phyloP scores from a whole-genome alignment of 768 basidiomycete genomes.

The Amanita rimosa region DNA sequence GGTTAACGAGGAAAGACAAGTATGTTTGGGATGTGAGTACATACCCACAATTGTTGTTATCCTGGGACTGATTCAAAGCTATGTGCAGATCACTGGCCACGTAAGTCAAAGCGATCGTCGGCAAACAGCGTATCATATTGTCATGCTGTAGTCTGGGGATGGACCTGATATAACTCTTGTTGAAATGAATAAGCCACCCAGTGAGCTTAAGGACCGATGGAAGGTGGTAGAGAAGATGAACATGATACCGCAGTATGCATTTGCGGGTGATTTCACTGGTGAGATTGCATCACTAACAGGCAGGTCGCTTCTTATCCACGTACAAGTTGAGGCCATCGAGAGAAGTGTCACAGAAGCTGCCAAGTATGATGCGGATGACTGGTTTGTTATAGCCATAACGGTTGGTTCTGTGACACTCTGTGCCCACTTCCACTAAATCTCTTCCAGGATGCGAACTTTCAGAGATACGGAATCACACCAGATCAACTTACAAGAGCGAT shows the following conservation, averaged over 20 bases:
- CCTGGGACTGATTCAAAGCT: background rate
- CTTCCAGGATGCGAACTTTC: constrained; percentile 51
- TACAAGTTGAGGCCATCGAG: constrained; percentile 49
- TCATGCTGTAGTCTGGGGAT: constrained; percentile 42
- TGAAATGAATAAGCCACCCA: constrained; percentile 33
- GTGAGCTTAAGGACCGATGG: constrained; percentile 49
- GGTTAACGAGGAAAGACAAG: constrained; percentile 53
- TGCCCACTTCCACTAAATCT: background rate
- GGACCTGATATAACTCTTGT: constrained; percentile 45
- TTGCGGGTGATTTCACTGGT: constrained; percentile 59
- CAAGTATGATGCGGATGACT: constrained; percentile 61
- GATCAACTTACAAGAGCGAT: constrained; percentile 47
- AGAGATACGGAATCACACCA: constrained; percentile 46
- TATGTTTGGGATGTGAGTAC: constrained; percentile 65
- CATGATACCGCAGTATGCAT: constrained; percentile 57
- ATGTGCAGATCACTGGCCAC: constrained; percentile 47
- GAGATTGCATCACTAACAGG: constrained; percentile 4
- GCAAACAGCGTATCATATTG: background rate
- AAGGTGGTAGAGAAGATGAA: constrained; percentile 62
- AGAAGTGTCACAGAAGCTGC: constrained; percentile 51
- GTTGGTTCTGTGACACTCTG: constrained; percentile 12
- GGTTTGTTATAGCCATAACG: constrained; percentile 62
- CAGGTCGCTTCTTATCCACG: constrained; percentile 1
- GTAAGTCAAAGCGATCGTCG: constrained; percentile 23
- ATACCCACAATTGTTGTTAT: background rate